phyloP scores from a whole-genome alignment of 495 filamentous ascomycete species.

The Patellaria atrata region DNA sequence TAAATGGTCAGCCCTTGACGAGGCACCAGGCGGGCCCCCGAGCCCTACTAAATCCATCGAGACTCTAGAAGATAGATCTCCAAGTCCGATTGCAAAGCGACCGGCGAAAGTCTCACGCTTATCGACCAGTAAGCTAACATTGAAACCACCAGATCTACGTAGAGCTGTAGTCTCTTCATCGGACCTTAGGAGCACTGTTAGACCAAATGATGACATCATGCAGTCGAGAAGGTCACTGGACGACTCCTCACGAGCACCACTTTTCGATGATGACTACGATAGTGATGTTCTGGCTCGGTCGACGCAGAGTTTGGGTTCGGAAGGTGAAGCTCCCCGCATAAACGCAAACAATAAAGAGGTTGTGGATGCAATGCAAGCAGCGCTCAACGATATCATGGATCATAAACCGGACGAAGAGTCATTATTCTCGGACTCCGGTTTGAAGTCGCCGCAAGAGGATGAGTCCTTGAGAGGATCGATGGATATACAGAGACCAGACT shows the following conservation, averaged over 20 bases:
- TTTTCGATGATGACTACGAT: conserved; percentile 56
- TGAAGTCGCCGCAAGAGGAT: conserved; percentile 34
- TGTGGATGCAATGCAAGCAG: conserved; percentile 86
- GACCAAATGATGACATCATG: conserved; percentile 26
- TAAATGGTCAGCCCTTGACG: conserved; percentile 86
- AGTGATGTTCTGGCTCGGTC: conserved; percentile 48
- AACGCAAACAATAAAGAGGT: conserved; percentile 36
- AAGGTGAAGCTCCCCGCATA: conserved; percentile 17
- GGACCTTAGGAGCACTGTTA: conserved; percentile 35
- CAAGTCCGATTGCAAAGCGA: conserved; percentile 7
- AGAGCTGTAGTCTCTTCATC: conserved; percentile 43
- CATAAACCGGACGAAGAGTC: conserved; percentile 44
- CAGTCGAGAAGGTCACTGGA: conserved; percentile 40
- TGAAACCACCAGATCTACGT: conserved; percentile 34
- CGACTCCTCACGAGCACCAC: conserved; percentile 37
- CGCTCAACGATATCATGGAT: conserved; percentile 89
- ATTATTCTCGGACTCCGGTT: conserved; percentile 31
- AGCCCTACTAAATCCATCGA: conserved; percentile 14
- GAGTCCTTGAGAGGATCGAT: conserved; percentile 41
- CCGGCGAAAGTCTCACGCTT: conserved; percentile 14
- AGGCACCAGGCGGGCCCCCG: conserved; percentile 36
- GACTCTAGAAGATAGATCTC: conserved; percentile 16
- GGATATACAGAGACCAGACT: conserved; percentile 30
- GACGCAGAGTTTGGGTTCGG: conserved; percentile 40
- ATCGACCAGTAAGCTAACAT: conserved; percentile 4